phyloP scores from a whole-genome alignment of 1,284 basidiomycete species.

The Leccinum ponderosum region DNA sequence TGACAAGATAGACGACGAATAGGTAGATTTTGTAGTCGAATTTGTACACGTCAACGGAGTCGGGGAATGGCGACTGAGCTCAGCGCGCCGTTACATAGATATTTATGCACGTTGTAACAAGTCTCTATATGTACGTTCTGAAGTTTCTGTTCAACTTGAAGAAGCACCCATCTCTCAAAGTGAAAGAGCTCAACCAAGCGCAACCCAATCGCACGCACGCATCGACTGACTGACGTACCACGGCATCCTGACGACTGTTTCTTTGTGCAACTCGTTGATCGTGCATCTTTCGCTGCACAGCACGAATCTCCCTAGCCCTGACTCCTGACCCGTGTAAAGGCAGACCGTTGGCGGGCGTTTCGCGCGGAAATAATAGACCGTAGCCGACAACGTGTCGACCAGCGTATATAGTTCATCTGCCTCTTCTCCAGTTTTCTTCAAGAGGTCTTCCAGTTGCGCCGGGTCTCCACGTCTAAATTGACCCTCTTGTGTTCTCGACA shows the following conservation, averaged over 20 bases:
- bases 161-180: background rate
- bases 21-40: no score
- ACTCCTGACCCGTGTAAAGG: constrained; percentile 25
- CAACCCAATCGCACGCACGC: constrained; percentile 26
- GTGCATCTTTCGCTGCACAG: constrained; percentile 25
- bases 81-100: no score
- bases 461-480: constrained; percentile 21
- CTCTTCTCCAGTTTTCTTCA: background rate
- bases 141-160: no score
- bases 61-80: no score
- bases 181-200: constrained; percentile 12
- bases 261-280: constrained; percentile 24
- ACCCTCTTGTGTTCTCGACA: constrained; percentile 11
- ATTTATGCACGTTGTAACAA: no score
- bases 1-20: no score
- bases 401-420: constrained; percentile 24
- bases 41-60: no score
- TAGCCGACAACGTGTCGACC: constrained; percentile 27
- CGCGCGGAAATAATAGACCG: constrained; percentile 32
- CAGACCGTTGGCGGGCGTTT: constrained; percentile 29
- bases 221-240: constrained; percentile 17
- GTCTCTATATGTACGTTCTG: no score
- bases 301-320: constrained; percentile 27
- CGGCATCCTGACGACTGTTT: constrained; percentile 27
- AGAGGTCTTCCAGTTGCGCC: constrained; percentile 9